phyloP scores from a whole-genome alignment of 225 moss, liverwort and hornwort genomes.

The Pleurozium schreberi region DNA sequence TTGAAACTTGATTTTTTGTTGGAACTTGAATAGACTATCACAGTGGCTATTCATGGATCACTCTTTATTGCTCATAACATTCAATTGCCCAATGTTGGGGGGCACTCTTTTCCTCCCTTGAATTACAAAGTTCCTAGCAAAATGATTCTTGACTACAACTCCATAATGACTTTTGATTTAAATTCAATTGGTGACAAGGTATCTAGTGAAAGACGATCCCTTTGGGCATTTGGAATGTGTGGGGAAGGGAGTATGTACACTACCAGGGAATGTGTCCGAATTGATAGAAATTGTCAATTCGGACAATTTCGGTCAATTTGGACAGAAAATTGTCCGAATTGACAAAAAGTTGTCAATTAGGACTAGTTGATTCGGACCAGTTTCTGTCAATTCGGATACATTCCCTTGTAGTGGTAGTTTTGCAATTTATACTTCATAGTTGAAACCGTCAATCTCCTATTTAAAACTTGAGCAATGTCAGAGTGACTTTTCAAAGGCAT shows the following conservation, averaged over 20 bases:
- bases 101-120: not conserved
- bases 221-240: not conserved
- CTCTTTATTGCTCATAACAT: not conserved
- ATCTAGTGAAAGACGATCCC: fast-evolving
- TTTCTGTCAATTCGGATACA: too few species aligned
- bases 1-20: not conserved
- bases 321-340: too few species aligned
- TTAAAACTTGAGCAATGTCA: not conserved
- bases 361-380: too few species aligned
- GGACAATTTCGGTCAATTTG: too few species aligned
- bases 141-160: not conserved
- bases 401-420: too few species aligned
- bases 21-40: not conserved
- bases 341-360: too few species aligned
- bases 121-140: fast-evolving
- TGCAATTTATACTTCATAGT: not conserved
- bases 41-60: not conserved
- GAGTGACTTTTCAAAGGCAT: too few species aligned
- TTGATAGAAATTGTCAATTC: too few species aligned
- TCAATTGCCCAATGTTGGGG: not conserved
- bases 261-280: too few species aligned
- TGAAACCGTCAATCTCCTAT: not conserved
- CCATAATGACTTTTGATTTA: not conserved
- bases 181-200: not conserved
- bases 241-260: fast-evolving